phyloP scores from a whole-genome alignment of 1,139 yeast genomes.

The Yamadazyma triangularis region DNA sequence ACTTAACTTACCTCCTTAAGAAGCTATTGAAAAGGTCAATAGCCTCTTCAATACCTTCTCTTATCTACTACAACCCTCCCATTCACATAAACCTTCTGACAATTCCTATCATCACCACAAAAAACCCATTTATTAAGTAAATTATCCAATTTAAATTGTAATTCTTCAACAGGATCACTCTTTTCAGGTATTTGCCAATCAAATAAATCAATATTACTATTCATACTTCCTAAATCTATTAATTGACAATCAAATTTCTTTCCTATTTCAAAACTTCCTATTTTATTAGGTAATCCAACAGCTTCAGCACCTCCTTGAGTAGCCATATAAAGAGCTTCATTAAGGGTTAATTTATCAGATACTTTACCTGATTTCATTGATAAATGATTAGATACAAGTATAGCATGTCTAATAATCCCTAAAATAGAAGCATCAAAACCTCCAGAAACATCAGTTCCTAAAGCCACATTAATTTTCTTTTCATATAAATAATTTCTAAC shows the following conservation, averaged over 20 bases:
- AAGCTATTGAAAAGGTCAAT: too few species aligned
- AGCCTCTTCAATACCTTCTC: background rate
- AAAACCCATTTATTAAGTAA: conserved; percentile 89
- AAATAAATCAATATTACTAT: conserved; percentile 69
- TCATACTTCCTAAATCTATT: conserved; percentile 50
- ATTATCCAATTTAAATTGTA: conserved; percentile 36
- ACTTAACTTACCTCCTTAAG: too few species aligned
- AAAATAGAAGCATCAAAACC: conserved; percentile 83
- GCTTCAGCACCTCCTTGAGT: conserved; percentile 91
- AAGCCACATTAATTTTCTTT: conserved; percentile 66
- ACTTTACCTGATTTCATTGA: conserved; percentile 48
- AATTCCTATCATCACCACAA: conserved; percentile 90
- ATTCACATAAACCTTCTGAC: conserved; percentile 74
- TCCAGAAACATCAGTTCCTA: conserved; percentile 93
- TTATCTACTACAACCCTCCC: conserved; percentile 60
- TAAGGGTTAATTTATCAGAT: conserved; percentile 49
- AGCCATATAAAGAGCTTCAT: conserved; percentile 75
- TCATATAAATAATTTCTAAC: conserved; percentile 61
- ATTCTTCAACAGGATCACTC: conserved; percentile 11
- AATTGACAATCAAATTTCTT: conserved; percentile 83
- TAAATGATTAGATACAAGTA: conserved; percentile 78
- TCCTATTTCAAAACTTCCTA: conserved; percentile 75
- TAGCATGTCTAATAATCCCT: conserved; percentile 71
- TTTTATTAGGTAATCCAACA: conserved; percentile 48
- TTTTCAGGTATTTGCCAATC: conserved; percentile 51